Evolutionary conservation across 345 rosid species (phyloP).

Genomic region (Firmiana major): DNA sequence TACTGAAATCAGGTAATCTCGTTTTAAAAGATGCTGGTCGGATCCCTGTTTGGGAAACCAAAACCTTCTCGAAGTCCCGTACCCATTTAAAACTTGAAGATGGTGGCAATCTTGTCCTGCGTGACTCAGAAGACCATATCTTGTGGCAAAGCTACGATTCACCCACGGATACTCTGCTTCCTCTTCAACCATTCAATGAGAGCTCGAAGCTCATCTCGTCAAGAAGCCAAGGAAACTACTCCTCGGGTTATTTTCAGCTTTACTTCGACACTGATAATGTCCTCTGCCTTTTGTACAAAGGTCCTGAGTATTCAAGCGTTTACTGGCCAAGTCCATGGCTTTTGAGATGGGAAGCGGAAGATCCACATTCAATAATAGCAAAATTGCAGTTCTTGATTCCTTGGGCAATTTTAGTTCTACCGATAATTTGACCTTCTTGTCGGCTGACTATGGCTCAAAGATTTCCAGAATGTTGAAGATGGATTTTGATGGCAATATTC

Average conservation of each 20-base stretch:
- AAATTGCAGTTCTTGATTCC: constrained; percentile 19
- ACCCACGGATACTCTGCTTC: constrained; percentile 35
- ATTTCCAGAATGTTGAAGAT: constrained; percentile 22
- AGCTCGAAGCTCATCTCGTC: constrained; percentile 20
- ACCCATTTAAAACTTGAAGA: constrained; percentile 16
- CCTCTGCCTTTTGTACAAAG: constrained; percentile 17
- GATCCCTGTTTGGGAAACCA: constrained; percentile 21
- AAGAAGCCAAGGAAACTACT: constrained; percentile 11
- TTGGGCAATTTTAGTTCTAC: constrained; percentile 25
- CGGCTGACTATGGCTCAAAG: constrained; percentile 18
- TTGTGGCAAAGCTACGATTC: constrained; percentile 38
- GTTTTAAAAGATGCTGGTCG: constrained; percentile 18
- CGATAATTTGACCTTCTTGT: constrained; percentile 2
- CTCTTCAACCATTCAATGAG: constrained; percentile 20
- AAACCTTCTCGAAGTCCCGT: not conserved
- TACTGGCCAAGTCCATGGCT: constrained; percentile 26
- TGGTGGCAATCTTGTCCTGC: constrained; percentile 33
- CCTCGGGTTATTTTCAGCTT: constrained; percentile 29
- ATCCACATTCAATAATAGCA: constrained; percentile 21
- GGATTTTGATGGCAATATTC: constrained; percentile 35
- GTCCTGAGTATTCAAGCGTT: constrained; percentile 22
- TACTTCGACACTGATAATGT: constrained; percentile 26
- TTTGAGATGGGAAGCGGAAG: constrained; percentile 21
- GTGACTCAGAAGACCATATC: not conserved
- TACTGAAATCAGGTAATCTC: constrained; percentile 17